Conservation (phyloP, 306 rosid species). For the Acacia acuminata region DNA sequence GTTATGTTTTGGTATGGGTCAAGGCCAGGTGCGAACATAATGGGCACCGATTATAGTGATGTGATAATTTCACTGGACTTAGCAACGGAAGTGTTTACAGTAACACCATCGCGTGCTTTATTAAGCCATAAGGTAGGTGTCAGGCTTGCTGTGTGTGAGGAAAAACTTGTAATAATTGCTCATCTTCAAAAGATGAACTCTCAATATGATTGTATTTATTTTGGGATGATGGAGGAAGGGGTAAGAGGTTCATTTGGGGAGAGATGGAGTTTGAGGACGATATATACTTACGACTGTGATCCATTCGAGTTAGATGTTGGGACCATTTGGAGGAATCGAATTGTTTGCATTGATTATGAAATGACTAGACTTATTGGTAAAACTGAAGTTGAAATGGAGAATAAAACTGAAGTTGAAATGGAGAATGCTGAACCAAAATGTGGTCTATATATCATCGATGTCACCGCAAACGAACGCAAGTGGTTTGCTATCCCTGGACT, state of each 20-base stretch:
- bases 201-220: too few relatives aligned
- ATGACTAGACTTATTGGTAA: not conserved
- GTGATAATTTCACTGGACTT: not conserved
- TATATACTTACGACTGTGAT: not conserved
- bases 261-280: not conserved
- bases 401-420: too few relatives aligned
- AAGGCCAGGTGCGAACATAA: too few relatives aligned
- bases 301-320: not conserved
- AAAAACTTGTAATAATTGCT: not conserved
- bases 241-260: too few relatives aligned
- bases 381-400: not conserved
- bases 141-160: not conserved
- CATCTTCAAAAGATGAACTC: not conserved
- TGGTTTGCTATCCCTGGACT: not conserved
- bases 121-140: too few relatives aligned
- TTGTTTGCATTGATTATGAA: not conserved
- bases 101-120: too few relatives aligned
- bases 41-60: too few relatives aligned
- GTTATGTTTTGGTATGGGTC: not conserved
- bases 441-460: not conserved
- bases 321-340: not conserved
- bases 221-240: not conserved
- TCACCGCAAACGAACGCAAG: not conserved
- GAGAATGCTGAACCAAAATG: too few relatives aligned
- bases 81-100: not conserved